Evolutionary conservation across 768 basidiomycete species (phyloP), one percentile per base, ranked within the genome.

Genomic region (Lentinula raphanica): DNA sequence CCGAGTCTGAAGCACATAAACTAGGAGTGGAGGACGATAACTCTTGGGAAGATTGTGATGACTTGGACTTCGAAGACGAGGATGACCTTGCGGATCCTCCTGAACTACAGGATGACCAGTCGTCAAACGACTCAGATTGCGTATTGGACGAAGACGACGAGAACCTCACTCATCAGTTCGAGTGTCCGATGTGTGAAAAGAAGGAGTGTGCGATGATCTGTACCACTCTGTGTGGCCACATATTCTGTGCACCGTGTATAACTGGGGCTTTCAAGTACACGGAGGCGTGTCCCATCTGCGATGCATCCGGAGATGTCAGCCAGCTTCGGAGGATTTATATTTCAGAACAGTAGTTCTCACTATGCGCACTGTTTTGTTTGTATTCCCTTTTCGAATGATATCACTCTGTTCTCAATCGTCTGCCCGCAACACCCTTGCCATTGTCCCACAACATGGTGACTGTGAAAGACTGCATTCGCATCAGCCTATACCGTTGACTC

Each of bases 221-320:
- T 27, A 57, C 56, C 2, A 57, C 46, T 25, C 44, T 3, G 8
- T 57, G 56, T 17, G 56, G 56, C 15, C 56, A 57, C 17, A 17
- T 57, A 21, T 57, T 57, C 13, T 57, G 56, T 49, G 56, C 56
- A 9, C 56, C 44, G 9, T 57, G 56, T 38, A 57, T 57, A 9
- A 39, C 19, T 28, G 56, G 28, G 5, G 44, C 56, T 12, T 49
- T 21, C 31, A 57, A 57, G n/a, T 57, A 36, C 46, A 57, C 46
- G 5, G 19, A 38, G 12, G 15, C 19, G 4, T 57, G 56, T 39
- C 56, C 56, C 23, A 39, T 57, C 27, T 57, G 56, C 21, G 46
- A 57, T 15, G 46, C 21, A 32, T 0, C 6, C 5, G 56, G 56
- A 21, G 46, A 57, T 36, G 12, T 57, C 3, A 38, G 32, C 6